Evolutionary conservation across 495 filamentous ascomycete species (phyloP), one percentile per base, ranked within the genome.

Genomic region (Aspergillus baeticus): DNA sequence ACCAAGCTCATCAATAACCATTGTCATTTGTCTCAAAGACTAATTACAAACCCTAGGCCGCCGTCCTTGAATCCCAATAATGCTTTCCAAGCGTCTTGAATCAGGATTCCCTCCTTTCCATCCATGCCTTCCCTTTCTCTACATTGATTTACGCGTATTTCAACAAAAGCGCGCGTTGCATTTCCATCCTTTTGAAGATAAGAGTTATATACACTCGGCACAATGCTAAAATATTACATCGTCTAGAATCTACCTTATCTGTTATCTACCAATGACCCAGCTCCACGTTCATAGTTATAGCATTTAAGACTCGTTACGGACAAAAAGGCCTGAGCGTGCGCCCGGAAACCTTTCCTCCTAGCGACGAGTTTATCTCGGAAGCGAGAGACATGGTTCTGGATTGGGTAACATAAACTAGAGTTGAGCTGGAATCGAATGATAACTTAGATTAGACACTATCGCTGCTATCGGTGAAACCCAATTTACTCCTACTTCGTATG

Each of bases 41-140:
- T 36, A 37, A 18, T 15, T 22, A 29, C n/a, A 18, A 6, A 10
- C 10, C 48, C 7, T 20, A 57, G 54, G 37, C 54, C 10, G 54
- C 54, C 13, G 54, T 57, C n/a, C 37, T 57, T 11, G 54, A 50
- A 10, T 50, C 47, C 14, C 17, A 13, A 20, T 36, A 36, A 49
- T 17, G 26, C 4, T 29, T 4, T 29, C 8, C n/a, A n/a, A n/a
- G n/a, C n/a, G 17, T 41, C n/a, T 17, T 17, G 18, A n/a, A 41
- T 18, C 37, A 15, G 22, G 33, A n/a, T n/a, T n/a, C n/a, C n/a
- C n/a, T 13, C 39, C 17, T 29, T 15, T 36, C 11, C 33, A 13
- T 31, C 20, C 43, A 17, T 36, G 26, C 15, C 50, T 15, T 18
- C 17, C 14, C 10, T 21, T 34, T 36, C 21, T 18, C 15, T 33